phyloP scores from a whole-genome alignment of 257 asterid species.

The Solanum pinnatisectum region DNA sequence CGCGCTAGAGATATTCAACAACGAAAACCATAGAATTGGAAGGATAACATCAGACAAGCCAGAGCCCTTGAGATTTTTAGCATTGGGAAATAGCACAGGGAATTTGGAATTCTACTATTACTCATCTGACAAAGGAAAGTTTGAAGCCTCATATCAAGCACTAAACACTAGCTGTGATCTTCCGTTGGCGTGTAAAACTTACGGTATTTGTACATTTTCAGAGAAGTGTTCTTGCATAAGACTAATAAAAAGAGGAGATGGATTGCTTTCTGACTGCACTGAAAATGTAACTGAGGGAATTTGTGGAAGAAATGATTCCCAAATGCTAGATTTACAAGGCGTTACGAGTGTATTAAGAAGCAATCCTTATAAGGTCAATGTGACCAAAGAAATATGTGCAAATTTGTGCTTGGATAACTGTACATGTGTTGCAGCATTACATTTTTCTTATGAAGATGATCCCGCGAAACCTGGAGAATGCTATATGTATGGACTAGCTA shows the following conservation, averaged over 20 bases:
- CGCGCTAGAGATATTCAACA: conserved; percentile 55
- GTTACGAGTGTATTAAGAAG: conserved; percentile 52
- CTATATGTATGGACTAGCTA: conserved; percentile 32
- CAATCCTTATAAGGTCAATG: conserved; percentile 8
- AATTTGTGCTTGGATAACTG: conserved; percentile 49
- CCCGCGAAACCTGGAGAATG: conserved; percentile 16
- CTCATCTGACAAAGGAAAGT: conserved; percentile 28
- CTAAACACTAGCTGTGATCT: conserved; percentile 54
- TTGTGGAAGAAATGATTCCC: conserved; percentile 31
- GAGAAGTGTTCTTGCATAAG: conserved; percentile 58
- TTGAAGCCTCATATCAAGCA: conserved; percentile 56
- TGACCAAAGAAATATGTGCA: conserved; percentile 40
- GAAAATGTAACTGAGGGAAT: conserved; percentile 17
- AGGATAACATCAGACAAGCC: conserved; percentile 19
- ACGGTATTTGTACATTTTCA: conserved; percentile 56
- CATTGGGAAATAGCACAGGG: conserved; percentile 48
- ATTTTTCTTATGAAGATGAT: conserved; percentile 1
- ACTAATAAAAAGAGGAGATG: conserved; percentile 16
- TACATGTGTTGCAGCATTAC: conserved; percentile 53
- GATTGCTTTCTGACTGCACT: conserved; percentile 18
- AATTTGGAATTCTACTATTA: conserved; percentile 56
- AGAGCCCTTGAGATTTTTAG: conserved; percentile 46
- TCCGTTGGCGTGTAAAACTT: conserved; percentile 59
- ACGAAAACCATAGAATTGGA: conserved; percentile 25
- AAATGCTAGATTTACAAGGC: conserved; percentile 61